Base-by-base conservation (phyloP, 371 early-diverging fungal genomes). In the Rhizopus sp. region DNA sequence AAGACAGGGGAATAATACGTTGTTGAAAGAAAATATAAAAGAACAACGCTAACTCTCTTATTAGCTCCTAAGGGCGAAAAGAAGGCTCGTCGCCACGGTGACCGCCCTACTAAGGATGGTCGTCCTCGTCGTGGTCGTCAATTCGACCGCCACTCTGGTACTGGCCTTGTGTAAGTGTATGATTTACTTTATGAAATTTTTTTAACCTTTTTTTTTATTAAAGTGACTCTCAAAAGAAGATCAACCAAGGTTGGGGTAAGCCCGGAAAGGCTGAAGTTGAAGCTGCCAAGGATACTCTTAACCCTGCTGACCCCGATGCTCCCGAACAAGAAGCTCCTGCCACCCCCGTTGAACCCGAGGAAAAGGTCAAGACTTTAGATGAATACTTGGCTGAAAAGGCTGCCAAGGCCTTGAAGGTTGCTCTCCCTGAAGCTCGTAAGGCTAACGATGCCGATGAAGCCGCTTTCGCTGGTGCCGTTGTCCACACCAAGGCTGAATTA, bases 141-240 rank as follows among this genome's bases (percentile, higher is more conserved):
- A 70, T 87, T 83, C 71, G 95, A 94, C 71, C 89, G 95, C 64
- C 91, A 88, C 78, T 82, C 82, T 62, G 90, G 81, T 61, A 85
- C 88, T 44, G 92, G 87, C 63, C 73, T 81, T 69, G 76, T 72
- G 84, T 81, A 74, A 73, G 81, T 71, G 13, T 13, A 52, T 37
- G 31, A 23, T 34, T 33, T 15, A 50, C 35, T 39, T 42, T 17
- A 3, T 10, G 8, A 39, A 10, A 39, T 13, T 44, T 23, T 15
- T 30, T 15, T 32, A 13, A 17, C 31, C n/a, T 10, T 23, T 50
- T 48, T 15, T 45, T 7, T 16, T 50, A 44, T 50, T 10, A 32
- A 53, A 78, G 80, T 67, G 92, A 91, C 70, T 80, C 82, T 62
- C 86, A 90, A 50, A 94, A 94, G 87, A 93, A 93, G 86, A 87